Evolutionary conservation across 139 green algal species (phyloP).

Genomic region (Yamagishiella unicocca): DNA sequence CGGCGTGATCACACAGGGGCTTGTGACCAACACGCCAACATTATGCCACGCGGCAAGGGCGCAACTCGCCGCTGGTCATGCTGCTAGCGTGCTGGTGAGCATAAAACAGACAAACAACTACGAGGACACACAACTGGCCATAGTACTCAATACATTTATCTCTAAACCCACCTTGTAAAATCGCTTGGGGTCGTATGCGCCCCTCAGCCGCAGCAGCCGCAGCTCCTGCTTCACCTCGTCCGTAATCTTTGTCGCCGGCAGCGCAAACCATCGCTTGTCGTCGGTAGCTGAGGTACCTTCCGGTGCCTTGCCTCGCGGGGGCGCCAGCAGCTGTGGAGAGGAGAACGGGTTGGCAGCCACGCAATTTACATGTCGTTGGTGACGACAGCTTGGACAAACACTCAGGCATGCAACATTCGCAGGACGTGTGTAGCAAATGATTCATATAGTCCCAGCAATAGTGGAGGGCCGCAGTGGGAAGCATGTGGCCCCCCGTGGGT

Average conservation of each 20-base stretch:
- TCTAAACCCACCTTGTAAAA: slow-evolving; percentile 82
- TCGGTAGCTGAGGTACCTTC: neutral
- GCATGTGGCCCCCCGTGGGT: slow-evolving; percentile 17
- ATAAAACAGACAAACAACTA: neutral
- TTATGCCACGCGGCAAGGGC: too few relatives aligned
- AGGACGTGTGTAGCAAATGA: neutral
- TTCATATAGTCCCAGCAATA: slow-evolving; percentile 4
- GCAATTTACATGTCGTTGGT: too few relatives aligned
- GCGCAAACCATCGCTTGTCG: slow-evolving; percentile 48
- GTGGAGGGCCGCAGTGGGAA: neutral
- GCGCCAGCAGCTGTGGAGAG: slow-evolving; percentile 53
- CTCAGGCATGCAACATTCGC: too few relatives aligned
- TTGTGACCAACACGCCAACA: too few relatives aligned
- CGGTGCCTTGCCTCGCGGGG: slow-evolving; percentile 51
- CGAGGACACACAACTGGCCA: too few relatives aligned
- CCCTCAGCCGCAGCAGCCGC: slow-evolving; percentile 81
- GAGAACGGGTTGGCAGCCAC: too few relatives aligned
- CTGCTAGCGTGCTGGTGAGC: too few relatives aligned
- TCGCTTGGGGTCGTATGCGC: slow-evolving; percentile 89
- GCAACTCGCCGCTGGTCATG: too few relatives aligned
- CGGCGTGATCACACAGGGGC: too few relatives aligned
- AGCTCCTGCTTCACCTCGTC: slow-evolving; percentile 83
- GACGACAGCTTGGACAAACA: too few relatives aligned
- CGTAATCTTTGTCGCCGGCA: slow-evolving; percentile 36
- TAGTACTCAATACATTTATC: neutral